Base-by-base conservation (phyloP, 1,139 yeast species). In the Blastobotrys serpentis region DNA sequence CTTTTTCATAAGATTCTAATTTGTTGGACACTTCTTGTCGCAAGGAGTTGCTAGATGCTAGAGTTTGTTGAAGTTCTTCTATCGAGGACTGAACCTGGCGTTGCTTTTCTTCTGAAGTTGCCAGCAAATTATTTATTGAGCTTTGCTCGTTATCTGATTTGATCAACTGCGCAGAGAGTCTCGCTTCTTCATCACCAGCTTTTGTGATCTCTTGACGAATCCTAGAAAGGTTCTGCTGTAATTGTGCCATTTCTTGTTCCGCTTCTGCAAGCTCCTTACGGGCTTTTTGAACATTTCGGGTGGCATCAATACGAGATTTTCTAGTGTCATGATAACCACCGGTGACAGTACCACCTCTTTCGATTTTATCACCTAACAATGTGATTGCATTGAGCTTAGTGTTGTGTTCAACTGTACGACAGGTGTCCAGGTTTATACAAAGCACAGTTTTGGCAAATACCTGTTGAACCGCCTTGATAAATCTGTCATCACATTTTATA, bases 311-410 rank as follows among this genome's bases (percentile, higher is more conserved):
- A 55, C 94, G 74, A 0, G 90, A 84, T 42, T 71, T 72, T 56
- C 79, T 77, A 54, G 75, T 77, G 60, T 88, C 95, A 57, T 86
- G 77, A 62, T 78, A 89, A 46, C 98, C 98, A 68, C 98, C 98
- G 14, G 89, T 82, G 47, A 92, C 68, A 1, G 84, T 86, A 65
- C 98, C 98, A 55, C 75, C 80, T 44, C 78, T 79, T 58, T 88
- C 95, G 41, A 88, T 88, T 56, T 87, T 75, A 64, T 92, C 98
- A 56, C 98, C 98, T 66, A 87, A 95, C 29, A 92, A 71, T 0
- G 98, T 92, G 25, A 92, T 85, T 1, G 96, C 88, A 56, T 79
- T 83, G 32, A 90, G 69, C 37, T 79, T 79, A 61, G 74, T 79
- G 5, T 71, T 68, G 48, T 78, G 78, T 0, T 96, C 83, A 26